Conservation (phyloP, 192 early-diverging fungal species). For the Spizellomyces sp. region DNA sequence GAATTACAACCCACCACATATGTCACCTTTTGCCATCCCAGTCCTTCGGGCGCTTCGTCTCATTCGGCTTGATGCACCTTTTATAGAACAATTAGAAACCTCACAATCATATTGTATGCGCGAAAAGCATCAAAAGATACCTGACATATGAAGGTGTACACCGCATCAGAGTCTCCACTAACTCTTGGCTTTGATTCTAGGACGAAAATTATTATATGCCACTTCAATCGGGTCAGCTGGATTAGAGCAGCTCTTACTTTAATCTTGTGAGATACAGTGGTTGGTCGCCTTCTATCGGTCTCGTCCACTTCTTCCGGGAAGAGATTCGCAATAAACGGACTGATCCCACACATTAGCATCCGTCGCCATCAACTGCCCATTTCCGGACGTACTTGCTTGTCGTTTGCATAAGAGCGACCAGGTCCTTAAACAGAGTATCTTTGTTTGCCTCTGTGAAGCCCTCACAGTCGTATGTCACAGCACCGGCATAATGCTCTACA, state of each 20-base stretch:
- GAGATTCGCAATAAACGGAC: slow-evolving; percentile 73
- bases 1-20: not conserved
- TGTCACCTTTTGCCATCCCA: slow-evolving; percentile 76
- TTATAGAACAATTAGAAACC: not conserved
- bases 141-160: slow-evolving; percentile 93
- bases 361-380: not conserved
- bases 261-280: slow-evolving; percentile 96
- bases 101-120: not conserved
- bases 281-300: slow-evolving; percentile 92
- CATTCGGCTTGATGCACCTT: slow-evolving; percentile 93
- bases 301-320: slow-evolving; percentile 93
- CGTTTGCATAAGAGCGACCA: slow-evolving; percentile 82
- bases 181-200: slow-evolving; percentile 63
- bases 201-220: too few relatives aligned
- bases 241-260: slow-evolving; percentile 40
- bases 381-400: slow-evolving; percentile 47
- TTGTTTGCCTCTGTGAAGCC: slow-evolving; percentile 99
- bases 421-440: slow-evolving; percentile 92
- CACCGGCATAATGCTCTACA: slow-evolving; percentile 95
- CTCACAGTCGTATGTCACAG: slow-evolving; percentile 86
- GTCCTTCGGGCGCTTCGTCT: slow-evolving; percentile 87
- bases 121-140: slow-evolving; percentile 32
- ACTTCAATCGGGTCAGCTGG: too few relatives aligned
- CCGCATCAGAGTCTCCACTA: slow-evolving; percentile 93
- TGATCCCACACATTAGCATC: slow-evolving; percentile 31